Evolutionary conservation across 495 filamentous ascomycete genomes (phyloP).

Genomic region (Sphaerosporella brunnea): DNA sequence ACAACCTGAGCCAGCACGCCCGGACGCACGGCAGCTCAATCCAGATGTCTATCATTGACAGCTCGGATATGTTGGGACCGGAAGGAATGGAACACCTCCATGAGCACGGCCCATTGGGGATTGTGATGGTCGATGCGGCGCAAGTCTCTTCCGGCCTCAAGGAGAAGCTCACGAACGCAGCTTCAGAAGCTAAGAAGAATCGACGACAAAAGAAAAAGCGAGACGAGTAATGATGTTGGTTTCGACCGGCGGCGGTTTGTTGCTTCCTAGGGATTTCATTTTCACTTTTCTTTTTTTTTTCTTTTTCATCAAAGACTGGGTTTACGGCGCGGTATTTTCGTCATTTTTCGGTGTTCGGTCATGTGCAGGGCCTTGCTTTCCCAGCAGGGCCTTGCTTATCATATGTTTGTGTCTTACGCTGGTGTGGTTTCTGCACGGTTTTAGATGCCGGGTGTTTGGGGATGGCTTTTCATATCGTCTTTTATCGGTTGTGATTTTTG

Average conservation of each 20-base stretch:
- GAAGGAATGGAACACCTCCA: constrained; percentile 15
- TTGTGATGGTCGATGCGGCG: constrained; percentile 21
- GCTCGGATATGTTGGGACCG: constrained; percentile 33
- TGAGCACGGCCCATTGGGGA: constrained; percentile 19
- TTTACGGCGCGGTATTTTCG: neutral
- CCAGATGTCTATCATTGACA: constrained; percentile 69
- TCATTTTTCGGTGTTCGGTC: neutral
- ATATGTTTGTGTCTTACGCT: neutral
- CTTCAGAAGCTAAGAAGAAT: constrained; percentile 22
- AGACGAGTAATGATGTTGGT: constrained; percentile 17
- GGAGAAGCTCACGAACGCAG: constrained; percentile 19
- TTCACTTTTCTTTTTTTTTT: neutral
- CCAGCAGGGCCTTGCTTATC: neutral
- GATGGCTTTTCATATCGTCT: neutral
- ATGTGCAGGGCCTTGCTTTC: neutral
- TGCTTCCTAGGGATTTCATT: neutral
- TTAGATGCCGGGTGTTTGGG: neutral
- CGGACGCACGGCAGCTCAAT: constrained; percentile 85
- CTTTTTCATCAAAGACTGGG: too few species aligned
- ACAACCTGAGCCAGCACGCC: constrained; percentile 92
- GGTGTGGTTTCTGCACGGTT: neutral
- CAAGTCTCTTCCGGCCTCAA: constrained; percentile 22
- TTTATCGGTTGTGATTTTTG: neutral
- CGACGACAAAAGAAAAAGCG: constrained; percentile 23
- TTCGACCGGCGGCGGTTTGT: neutral